phyloP scores from a whole-genome alignment of 129 eudicot genomes.

The Lactuca saligna region DNA sequence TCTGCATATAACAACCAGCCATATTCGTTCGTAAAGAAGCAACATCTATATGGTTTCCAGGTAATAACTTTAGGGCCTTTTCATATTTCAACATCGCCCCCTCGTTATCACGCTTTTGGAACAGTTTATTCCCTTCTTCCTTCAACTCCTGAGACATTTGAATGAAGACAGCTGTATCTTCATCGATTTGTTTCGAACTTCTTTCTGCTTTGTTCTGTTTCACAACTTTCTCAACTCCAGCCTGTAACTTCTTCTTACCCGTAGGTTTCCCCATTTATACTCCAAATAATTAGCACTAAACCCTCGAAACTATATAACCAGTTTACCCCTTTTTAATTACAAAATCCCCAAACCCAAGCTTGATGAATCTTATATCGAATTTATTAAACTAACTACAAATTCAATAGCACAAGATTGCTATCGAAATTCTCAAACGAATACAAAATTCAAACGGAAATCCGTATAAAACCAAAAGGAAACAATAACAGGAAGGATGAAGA shows the following conservation, averaged over 20 bases:
- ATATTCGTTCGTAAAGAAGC: slow-evolving; percentile 60
- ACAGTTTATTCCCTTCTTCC: slow-evolving; percentile 35
- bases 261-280: slow-evolving; percentile 37
- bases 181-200: slow-evolving; percentile 31
- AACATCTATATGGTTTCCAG: slow-evolving; percentile 37
- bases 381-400: slow-evolving; percentile 13
- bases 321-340: neutral
- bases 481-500: slow-evolving; percentile 1
- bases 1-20: slow-evolving; percentile 92
- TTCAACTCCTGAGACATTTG: slow-evolving; percentile 41
- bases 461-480: slow-evolving; percentile 2
- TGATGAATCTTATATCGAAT: slow-evolving; percentile 9
- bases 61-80: slow-evolving; percentile 35
- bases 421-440: slow-evolving; percentile 9
- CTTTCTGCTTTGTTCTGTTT: slow-evolving; percentile 33
- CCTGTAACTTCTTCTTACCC: slow-evolving; percentile 33
- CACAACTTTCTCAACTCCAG: slow-evolving; percentile 19
- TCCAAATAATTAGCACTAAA: slow-evolving; percentile 19
- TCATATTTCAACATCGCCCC: slow-evolving; percentile 42
- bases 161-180: slow-evolving; percentile 39
- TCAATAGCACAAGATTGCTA: neutral
- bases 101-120: slow-evolving; percentile 35
- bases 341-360: neutral
- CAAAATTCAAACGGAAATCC: neutral
- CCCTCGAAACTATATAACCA: slow-evolving; percentile 2